Percentiles rank a stretch among this genome's conserved stretches.
phyloP scores from a whole-genome alignment of 495 filamentous ascomycete genomes.

The Penicillium angulare region DNA sequence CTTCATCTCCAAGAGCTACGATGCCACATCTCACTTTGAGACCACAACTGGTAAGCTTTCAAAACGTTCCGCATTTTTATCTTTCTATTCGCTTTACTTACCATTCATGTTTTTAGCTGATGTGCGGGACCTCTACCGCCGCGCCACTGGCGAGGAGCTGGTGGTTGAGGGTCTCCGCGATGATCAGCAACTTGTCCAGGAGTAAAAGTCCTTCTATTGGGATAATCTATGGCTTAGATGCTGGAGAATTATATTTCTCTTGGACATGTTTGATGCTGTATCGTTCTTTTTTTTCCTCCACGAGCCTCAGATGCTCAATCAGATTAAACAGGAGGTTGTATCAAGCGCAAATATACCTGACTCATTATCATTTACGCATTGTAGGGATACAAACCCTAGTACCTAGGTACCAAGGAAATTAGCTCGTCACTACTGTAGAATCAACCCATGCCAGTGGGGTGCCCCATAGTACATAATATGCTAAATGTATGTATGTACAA shows the following conservation, averaged over 20 bases:
- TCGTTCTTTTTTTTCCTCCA: conserved; percentile 17
- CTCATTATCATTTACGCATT: conserved; percentile 1
- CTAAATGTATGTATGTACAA: too few species aligned
- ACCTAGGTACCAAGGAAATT: too few species aligned
- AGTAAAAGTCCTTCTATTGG: conserved; percentile 32
- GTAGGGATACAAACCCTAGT: too few species aligned
- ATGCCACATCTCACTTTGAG: conserved; percentile 97
- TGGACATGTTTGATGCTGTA: conserved; percentile 26
- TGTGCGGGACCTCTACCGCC: conserved; percentile 88
- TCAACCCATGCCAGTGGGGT: too few species aligned
- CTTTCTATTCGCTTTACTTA: conserved; percentile 3
- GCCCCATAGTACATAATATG: too few species aligned
- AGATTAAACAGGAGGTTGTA: conserved; percentile 14
- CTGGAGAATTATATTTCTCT: conserved; percentile 30
- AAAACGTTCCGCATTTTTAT: background rate
- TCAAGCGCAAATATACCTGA: conserved; percentile 20
- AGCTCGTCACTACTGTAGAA: too few species aligned
- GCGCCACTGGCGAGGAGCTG: conserved; percentile 84
- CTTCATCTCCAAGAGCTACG: conserved; percentile 98
- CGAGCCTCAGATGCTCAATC: conserved; percentile 1
- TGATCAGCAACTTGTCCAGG: conserved; percentile 49
- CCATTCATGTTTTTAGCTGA: conserved; percentile 57
- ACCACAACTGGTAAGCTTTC: conserved; percentile 71
- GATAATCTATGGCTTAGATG: conserved; percentile 36
- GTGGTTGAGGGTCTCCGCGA: conserved; percentile 59